Evolutionary conservation across 2,329 filamentous ascomycete genomes (phyloP), one percentile per base, ranked within the genome.

Genomic region (Penicillium paneum): DNA sequence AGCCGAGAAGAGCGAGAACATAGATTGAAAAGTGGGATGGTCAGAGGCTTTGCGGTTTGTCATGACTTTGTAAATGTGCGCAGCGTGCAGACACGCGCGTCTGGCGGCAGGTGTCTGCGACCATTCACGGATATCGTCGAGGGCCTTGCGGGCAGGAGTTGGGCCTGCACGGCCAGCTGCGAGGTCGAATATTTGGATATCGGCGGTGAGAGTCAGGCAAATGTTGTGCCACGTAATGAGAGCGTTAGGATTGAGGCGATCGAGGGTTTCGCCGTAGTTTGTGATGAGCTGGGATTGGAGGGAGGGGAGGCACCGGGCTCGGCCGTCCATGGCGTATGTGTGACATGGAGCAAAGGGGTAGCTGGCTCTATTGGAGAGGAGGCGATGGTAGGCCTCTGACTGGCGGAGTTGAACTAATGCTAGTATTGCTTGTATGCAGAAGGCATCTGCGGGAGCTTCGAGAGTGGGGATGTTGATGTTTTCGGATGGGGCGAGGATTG

Each of bases 221-320:
- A 80, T 76, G 40, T 77, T 76, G 58, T 82, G 79, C 80, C 80
- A 82, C 35, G 81, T 73, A 3, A 81, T 71, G 1, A 77, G 64
- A 4, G 77, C 77, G 46, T 82, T 82, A 2, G 80, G 72, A 48
- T 79, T 78, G 24, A 78, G 71, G 2, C 68, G 71, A 13, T 74
- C 64, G 3, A 79, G 68, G 1, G 71, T 68, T 21, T 77, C 72
- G 31, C 75, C 72, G 34, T 79, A 79, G 21, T 59, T 62, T 38
- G 54, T 64, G 21, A 61, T 60, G 4, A 71, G 63, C 39, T 73
- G 68, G 8, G 67, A 56, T 52, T 72, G 70, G 6, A 73, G 62
- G 0, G 63, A 64, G 24, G 69, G 64, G n/a, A 73, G 62, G 26
- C 69, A 72, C 35, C 75, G 70, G 17, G 78, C 79, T 29, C 76